Percentiles rank a stretch among this genome's conserved stretches.
These are phyloP conservation scores for Geotrichum cucujoidarum DNA, from an alignment of 1,139 yeast species.

Conservation along the genomic window DNA sequence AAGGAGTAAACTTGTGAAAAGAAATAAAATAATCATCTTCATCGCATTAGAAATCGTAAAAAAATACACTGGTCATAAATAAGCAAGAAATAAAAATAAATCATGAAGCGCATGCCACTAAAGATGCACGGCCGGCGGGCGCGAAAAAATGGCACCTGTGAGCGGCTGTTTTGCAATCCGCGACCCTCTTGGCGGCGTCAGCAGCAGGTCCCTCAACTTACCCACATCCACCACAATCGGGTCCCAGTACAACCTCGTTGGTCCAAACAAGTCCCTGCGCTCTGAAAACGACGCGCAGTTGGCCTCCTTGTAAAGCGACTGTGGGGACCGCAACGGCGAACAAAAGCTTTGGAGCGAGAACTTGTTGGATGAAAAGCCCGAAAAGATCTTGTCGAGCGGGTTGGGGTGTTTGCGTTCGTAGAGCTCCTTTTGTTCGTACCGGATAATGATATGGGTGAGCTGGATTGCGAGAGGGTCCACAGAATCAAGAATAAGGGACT, in stretches of 20 bases:
- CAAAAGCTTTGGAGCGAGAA: conserved; percentile 12
- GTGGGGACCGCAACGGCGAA: conserved; percentile 6
- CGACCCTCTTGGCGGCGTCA: neutral
- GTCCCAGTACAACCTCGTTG: conserved; percentile 10
- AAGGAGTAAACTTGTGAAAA: conserved; percentile 3
- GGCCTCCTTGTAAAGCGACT: conserved; percentile 6
- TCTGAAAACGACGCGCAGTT: neutral
- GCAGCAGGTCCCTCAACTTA: conserved; percentile 6
- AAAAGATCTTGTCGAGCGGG: conserved; percentile 12
- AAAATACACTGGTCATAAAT: neutral
- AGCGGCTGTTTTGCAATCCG: conserved; percentile 7
- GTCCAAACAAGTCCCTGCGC: conserved; percentile 8
- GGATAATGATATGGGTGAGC: conserved; percentile 8
- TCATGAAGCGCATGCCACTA: neutral
- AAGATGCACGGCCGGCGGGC: neutral
- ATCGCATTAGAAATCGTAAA: neutral
- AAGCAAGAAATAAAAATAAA: neutral
- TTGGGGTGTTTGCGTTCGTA: conserved; percentile 10
- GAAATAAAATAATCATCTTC: neutral
- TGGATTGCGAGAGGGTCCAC: conserved; percentile 1
- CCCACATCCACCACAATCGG: conserved; percentile 11
- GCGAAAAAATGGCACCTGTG: conserved; percentile 4
- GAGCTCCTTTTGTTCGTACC: conserved; percentile 8
- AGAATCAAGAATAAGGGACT: conserved; percentile 4
- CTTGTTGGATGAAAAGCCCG: conserved; percentile 9